Percentiles rank a stretch among this genome's conserved stretches.
These are phyloP conservation scores for Leptodontidium sp. DNA, from an alignment of 2,329 filamentous ascomycete species.

Conservation along the genomic window DNA sequence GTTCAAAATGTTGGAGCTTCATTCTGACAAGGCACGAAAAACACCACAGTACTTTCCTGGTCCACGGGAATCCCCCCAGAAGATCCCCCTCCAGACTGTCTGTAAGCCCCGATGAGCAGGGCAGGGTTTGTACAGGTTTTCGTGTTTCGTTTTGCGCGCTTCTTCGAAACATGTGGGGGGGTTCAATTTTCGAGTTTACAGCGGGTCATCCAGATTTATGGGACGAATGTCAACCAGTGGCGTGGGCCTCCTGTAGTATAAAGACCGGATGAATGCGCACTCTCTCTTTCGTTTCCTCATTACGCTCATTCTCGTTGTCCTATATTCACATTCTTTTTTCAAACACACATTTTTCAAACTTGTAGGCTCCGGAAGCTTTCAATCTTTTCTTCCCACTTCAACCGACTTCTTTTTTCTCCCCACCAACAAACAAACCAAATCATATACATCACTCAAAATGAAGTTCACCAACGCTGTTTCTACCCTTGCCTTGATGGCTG, in stretches of 20 bases:
- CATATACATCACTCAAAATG: conserved; percentile 9
- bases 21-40: background rate
- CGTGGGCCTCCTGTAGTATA: background rate
- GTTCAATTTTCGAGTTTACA: background rate
- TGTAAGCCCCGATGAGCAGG: background rate
- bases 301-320: conserved; percentile 11
- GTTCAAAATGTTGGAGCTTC: background rate
- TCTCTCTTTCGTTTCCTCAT: background rate
- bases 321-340: conserved; percentile 15
- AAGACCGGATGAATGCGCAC: background rate
- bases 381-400: background rate
- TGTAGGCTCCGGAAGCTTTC: conserved; percentile 20
- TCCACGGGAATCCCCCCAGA: no score
- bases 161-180: conserved; percentile 8
- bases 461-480: background rate
- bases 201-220: conserved; percentile 3
- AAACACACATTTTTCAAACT: conserved; percentile 13
- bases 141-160: conserved; percentile 9
- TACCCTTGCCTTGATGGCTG: conserved; percentile 15
- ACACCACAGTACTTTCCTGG: no score
- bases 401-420: background rate
- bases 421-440: background rate
- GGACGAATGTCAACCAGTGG: background rate
- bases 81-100: no score
- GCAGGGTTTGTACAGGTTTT: background rate